Percentiles rank a stretch among this genome's conserved stretches.
Conservation (phyloP, 331 rosid species). For the Pyracantha coccinea region DNA sequence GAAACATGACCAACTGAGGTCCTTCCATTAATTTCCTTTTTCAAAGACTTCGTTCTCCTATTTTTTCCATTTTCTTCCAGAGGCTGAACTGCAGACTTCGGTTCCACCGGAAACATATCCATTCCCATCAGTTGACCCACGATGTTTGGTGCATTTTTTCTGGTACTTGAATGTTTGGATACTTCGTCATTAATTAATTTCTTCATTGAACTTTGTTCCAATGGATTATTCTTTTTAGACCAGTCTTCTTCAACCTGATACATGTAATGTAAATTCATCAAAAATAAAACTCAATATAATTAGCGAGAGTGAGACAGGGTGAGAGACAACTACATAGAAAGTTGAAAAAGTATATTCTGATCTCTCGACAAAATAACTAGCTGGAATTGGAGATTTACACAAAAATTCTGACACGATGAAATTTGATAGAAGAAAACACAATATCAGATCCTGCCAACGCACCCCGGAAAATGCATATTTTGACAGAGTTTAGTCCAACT, state of each 20-base stretch:
- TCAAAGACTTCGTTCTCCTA: constrained; percentile 36
- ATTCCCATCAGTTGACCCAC: constrained; percentile 98
- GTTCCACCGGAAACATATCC: constrained; percentile 53
- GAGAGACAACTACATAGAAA: neutral
- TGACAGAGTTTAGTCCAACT: neutral
- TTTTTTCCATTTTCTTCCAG: constrained; percentile 34
- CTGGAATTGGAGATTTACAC: neutral
- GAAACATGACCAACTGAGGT: constrained; percentile 38
- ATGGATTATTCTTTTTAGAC: constrained; percentile 38
- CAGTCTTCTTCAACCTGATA: constrained; percentile 46
- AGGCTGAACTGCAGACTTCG: constrained; percentile 40
- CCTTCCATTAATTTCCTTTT: constrained; percentile 42
- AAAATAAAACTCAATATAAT: constrained; percentile 8
- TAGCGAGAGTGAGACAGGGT: neutral
- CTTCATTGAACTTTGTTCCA: constrained; percentile 68
- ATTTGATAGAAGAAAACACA: neutral
- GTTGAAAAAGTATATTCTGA: neutral
- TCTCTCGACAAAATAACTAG: neutral
- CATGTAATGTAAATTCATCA: constrained; percentile 22
- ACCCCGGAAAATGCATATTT: neutral
- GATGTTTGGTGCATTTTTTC: constrained; percentile 66
- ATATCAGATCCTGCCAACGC: neutral
- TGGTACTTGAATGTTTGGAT: constrained; percentile 46
- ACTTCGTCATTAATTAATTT: constrained; percentile 76
- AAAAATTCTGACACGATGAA: neutral